These are phyloP conservation scores for Alternaria arborescens DNA, from an alignment of 2,329 filamentous ascomycete species.

Conservation along the genomic window DNA sequence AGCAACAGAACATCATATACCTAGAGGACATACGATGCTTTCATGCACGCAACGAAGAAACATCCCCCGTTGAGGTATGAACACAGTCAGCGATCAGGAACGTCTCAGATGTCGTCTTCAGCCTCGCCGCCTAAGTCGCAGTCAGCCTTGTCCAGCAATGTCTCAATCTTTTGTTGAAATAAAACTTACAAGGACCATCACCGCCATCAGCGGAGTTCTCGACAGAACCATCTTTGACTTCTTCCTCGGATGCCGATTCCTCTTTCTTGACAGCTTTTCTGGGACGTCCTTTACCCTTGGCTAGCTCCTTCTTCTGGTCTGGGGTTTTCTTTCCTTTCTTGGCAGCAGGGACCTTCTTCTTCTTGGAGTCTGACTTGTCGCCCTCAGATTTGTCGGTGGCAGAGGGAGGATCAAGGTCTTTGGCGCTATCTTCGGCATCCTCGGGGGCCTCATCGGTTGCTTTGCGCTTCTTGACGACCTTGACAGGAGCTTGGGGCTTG, in stretches of 20 bases:
- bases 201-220: conserved; percentile 24
- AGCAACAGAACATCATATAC: background rate
- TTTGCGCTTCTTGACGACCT: conserved; percentile 35
- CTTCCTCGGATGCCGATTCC: conserved; percentile 15
- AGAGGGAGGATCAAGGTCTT: conserved; percentile 37
- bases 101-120: conserved; percentile 8
- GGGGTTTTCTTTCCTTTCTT: conserved; percentile 26
- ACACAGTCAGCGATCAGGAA: background rate
- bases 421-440: background rate
- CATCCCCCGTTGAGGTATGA: no score
- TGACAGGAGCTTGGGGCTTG: conserved; percentile 10
- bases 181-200: conserved; percentile 30
- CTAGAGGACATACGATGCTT: background rate
- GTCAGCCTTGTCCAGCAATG: conserved; percentile 25
- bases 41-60: background rate
- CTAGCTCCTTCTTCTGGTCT: background rate
- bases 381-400: conserved; percentile 14
- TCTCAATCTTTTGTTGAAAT: conserved; percentile 10
- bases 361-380: conserved; percentile 12
- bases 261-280: conserved; percentile 39
- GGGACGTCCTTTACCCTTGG: conserved; percentile 10
- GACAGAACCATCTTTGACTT: conserved; percentile 2
- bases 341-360: conserved; percentile 21
- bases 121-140: conserved; percentile 9
- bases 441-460: conserved; percentile 16